phyloP scores from a whole-genome alignment of 192 early-diverging fungal species.

The Linnemannia elongata region DNA sequence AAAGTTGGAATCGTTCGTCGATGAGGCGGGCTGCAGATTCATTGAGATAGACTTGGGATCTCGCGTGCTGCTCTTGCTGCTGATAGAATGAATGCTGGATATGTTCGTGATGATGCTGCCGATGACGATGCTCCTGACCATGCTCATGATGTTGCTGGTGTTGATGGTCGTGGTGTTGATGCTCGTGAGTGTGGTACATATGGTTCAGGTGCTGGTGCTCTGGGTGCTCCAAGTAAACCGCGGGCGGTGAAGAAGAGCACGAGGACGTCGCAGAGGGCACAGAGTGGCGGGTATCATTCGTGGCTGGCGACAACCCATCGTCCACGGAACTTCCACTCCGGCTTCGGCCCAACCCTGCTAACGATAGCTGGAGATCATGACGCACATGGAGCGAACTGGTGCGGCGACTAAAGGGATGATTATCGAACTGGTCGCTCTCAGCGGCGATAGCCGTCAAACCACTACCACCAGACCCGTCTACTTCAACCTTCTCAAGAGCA shows the following conservation, averaged over 20 bases:
- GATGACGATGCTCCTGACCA: neutral
- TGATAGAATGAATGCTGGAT: neutral
- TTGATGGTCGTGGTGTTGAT: neutral
- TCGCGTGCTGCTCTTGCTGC: neutral
- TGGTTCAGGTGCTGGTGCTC: constrained; percentile 4
- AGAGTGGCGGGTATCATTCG: neutral
- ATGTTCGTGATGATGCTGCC: neutral
- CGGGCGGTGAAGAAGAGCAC: constrained; percentile 32
- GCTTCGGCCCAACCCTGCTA: constrained; percentile 2
- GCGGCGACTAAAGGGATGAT: neutral
- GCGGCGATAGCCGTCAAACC: neutral
- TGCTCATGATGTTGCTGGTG: constrained; percentile 7
- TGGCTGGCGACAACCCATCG: constrained; percentile 26
- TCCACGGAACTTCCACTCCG: constrained; percentile 27
- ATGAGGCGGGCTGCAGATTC: neutral
- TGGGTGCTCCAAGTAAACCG: neutral
- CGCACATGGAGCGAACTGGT: neutral
- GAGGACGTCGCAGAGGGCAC: constrained; percentile 30
- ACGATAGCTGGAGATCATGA: neutral
- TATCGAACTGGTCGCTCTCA: neutral
- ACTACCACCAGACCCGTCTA: neutral
- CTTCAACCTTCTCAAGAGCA: neutral
- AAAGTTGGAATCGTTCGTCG: neutral
- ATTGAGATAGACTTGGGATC: neutral
- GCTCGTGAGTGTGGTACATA: neutral